These are phyloP conservation scores for Pseudogymnoascus sp. DNA, from an alignment of 2,329 filamentous ascomycete species.

Conservation along the genomic window DNA sequence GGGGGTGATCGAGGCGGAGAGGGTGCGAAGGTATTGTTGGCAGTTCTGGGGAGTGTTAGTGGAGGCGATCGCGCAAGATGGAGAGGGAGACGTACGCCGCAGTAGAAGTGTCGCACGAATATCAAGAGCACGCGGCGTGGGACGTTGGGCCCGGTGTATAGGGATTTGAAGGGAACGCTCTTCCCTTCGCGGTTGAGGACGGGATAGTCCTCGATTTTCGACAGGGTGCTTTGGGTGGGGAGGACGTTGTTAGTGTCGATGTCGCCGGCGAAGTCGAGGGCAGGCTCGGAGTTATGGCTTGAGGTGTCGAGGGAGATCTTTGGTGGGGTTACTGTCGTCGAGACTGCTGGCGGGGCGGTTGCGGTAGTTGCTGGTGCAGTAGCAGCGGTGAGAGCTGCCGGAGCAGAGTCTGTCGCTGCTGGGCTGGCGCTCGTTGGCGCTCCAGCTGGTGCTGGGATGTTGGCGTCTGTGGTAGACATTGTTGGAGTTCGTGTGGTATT, in stretches of 20 bases:
- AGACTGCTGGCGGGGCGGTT: not conserved
- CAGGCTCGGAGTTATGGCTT: slow-evolving; percentile 9
- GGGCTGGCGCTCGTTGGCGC: not conserved
- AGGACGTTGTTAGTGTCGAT: slow-evolving; percentile 49
- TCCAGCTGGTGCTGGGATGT: not conserved
- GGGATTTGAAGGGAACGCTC: slow-evolving; percentile 25
- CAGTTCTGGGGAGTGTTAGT: slow-evolving; percentile 23
- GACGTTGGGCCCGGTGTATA: slow-evolving; percentile 29
- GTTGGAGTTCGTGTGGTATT: not conserved
- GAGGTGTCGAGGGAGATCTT: slow-evolving; percentile 1
- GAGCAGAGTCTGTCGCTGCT: not conserved
- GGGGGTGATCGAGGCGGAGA: slow-evolving; percentile 24
- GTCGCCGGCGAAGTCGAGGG: slow-evolving; percentile 48
- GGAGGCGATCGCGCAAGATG: not conserved
- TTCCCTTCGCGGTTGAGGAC: slow-evolving; percentile 28
- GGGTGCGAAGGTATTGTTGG: slow-evolving; percentile 29
- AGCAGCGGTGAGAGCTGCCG: not conserved
- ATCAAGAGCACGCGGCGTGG: slow-evolving; percentile 28
- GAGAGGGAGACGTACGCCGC: slow-evolving; percentile 23
- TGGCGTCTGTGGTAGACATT: not conserved
- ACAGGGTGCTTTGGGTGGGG: slow-evolving; percentile 42
- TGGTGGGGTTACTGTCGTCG: not conserved
- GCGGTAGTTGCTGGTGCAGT: not conserved
- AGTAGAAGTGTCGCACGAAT: slow-evolving; percentile 34
- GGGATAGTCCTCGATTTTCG: slow-evolving; percentile 38